Conservation (phyloP, 148 eudicot species). For the Chenopodium album region DNA sequence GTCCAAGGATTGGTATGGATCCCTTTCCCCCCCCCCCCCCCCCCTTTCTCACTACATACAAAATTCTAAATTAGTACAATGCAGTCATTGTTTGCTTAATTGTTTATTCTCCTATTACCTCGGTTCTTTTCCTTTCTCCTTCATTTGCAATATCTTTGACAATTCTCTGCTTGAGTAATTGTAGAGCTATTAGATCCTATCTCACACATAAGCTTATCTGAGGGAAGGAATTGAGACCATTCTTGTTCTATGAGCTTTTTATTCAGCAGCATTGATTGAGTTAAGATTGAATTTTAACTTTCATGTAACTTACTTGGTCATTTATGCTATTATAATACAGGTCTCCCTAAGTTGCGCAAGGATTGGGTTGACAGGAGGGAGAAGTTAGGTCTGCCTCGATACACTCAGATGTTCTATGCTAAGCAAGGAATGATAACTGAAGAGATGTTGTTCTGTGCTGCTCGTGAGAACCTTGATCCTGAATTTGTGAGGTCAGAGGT, state of each 20-base stretch:
- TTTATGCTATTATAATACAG: slow-evolving; percentile 33
- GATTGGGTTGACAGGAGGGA: slow-evolving; percentile 89
- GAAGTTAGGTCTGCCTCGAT: slow-evolving; percentile 74
- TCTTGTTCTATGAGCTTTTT: not conserved
- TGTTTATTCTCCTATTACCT: not conserved
- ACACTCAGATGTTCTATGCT: slow-evolving; percentile 98
- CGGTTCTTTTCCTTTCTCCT: no score
- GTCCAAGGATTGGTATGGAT: slow-evolving; percentile 64
- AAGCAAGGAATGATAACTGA: slow-evolving; percentile 89
- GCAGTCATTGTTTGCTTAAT: no score
- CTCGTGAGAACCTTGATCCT: slow-evolving; percentile 92
- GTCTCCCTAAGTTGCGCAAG: slow-evolving; percentile 81
- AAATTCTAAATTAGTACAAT: not conserved
- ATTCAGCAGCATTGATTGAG: not conserved
- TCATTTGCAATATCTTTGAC: not conserved
- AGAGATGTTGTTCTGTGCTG: slow-evolving; percentile 91
- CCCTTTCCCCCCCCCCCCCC: not conserved
- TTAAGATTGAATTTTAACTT: not conserved
- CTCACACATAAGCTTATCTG: not conserved
- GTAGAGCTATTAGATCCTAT: not conserved
- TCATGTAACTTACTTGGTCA: not conserved
- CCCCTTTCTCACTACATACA: not conserved
- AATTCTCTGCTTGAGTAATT: not conserved
- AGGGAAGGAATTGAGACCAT: not conserved
- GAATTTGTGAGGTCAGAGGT: slow-evolving; percentile 97